Base-by-base conservation (phyloP, 306 rosid species). In the Pyrus communis region DNA sequence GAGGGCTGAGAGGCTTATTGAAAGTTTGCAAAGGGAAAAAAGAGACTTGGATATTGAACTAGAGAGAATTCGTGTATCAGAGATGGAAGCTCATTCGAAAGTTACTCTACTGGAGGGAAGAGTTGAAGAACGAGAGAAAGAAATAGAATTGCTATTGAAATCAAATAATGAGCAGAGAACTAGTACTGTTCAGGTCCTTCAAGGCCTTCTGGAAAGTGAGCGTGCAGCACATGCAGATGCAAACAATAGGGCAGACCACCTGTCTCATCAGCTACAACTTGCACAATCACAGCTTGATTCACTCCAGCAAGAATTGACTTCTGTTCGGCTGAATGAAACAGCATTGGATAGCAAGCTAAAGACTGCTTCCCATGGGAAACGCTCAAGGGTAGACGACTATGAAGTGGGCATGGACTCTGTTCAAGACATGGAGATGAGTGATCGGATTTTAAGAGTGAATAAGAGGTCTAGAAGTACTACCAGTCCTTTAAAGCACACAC, bases 221-320 rank as follows among this genome's bases (percentile, higher is more conserved):
- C 99, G 99, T 4, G 90, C 96, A 38, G 99, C 99, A 40, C 98
- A 89, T 80, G 84, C 92, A 4, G 97, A 89, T 77, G 99, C 98
- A 28, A 91, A 89, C 84, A 86, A 82, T 78, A 86, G 99, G 78
- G 99, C 99, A 1, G 98, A 96, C 69, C 86, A 88, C 25, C 93
- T 96, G 70, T 96, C 99, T 54, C 93, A 77, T 18, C 93, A 92
- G 84, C 83, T 96, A 27, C 98, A 96, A 84, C 83, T 93, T 60
- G 96, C 99, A 43, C 99, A 96, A 71, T 87, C 96, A 67, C 87
- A 91, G 77, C 93, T 96, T 11, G 99, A 96, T 74, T 74, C 83
- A 58, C 96, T 96, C 71, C 96, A 96, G 80, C 97, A 89, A 79
- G 93, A 93, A 71, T 30, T 96, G 83, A 96, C 98, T 3, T 86